phyloP scores from a whole-genome alignment of 495 filamentous ascomycete species.

The Podospora bellae-mahoneyi region DNA sequence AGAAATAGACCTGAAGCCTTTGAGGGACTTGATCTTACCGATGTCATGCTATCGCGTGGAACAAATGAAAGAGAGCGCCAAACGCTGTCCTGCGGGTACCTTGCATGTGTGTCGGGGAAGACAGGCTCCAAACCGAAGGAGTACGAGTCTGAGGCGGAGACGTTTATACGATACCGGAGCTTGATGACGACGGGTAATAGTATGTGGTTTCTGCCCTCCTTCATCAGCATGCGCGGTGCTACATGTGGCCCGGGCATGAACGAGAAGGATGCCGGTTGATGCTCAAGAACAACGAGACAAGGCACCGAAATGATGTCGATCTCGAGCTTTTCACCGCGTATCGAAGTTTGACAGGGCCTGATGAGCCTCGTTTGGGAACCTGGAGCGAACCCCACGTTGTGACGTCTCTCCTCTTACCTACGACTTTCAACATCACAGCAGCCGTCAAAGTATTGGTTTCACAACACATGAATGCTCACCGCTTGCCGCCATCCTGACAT shows the following conservation, averaged over 20 bases:
- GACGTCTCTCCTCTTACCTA: too few relatives aligned
- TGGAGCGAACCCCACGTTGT: too few relatives aligned
- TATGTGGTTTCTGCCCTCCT: neutral
- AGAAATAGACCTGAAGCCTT: neutral
- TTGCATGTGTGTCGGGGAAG: constrained; percentile 19
- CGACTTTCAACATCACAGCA: too few relatives aligned
- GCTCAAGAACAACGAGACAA: too few relatives aligned
- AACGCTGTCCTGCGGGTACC: constrained; percentile 13
- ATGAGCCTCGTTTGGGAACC: too few relatives aligned
- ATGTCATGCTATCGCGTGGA: neutral
- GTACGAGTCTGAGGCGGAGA: constrained; percentile 3
- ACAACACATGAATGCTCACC: too few relatives aligned
- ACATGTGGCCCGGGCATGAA: neutral
- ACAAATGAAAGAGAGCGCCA: constrained; percentile 8
- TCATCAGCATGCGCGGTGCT: neutral
- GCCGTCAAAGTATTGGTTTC: too few relatives aligned
- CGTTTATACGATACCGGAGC: neutral
- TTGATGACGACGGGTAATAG: constrained; percentile 6
- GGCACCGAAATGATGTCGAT: too few relatives aligned
- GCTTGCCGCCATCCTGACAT: too few relatives aligned
- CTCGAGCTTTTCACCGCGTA: too few relatives aligned
- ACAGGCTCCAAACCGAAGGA: constrained; percentile 26
- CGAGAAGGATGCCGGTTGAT: too few relatives aligned
- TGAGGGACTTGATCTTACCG: neutral
- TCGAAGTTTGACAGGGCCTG: too few relatives aligned